Conservation (phyloP, 768 basidiomycete species). For the Tephrocybe rancida region DNA sequence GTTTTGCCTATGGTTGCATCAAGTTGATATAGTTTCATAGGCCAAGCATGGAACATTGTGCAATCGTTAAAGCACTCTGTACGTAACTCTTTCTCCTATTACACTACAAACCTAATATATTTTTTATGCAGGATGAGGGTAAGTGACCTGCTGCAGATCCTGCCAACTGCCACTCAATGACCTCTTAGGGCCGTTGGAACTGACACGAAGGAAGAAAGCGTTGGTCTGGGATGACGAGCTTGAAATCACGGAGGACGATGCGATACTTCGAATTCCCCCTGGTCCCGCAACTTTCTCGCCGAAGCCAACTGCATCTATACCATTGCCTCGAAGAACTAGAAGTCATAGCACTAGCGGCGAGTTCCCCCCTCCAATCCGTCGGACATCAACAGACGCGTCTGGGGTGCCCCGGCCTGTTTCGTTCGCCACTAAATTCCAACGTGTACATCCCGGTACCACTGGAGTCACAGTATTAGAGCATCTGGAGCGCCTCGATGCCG, state of each 20-base stretch:
- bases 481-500: conserved; percentile 81
- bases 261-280: conserved; percentile 31
- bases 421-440: conserved; percentile 81
- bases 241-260: conserved; percentile 64
- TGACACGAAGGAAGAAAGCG: conserved; percentile 81
- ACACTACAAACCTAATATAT: background rate
- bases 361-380: conserved; percentile 74
- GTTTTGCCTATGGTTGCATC: conserved; percentile 3
- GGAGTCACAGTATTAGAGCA: conserved; percentile 87
- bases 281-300: conserved; percentile 55
- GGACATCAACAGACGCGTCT: conserved; percentile 62
- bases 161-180: conserved; percentile 5
- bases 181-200: conserved; percentile 76
- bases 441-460: conserved; percentile 83
- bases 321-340: conserved; percentile 51
- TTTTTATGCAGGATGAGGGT: conserved; percentile 72
- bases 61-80: conserved; percentile 81
- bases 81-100: conserved; percentile 28
- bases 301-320: conserved; percentile 62
- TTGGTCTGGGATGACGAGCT: conserved; percentile 87
- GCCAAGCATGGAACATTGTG: conserved; percentile 89
- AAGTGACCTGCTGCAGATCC: conserved; percentile 9
- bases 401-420: conserved; percentile 77
- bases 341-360: conserved; percentile 69
- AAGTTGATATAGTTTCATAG: conserved; percentile 22